These are phyloP conservation scores for Colletotrichum graminicola DNA, from an alignment of 2,329 filamentous ascomycete species.

Conservation along the genomic window DNA sequence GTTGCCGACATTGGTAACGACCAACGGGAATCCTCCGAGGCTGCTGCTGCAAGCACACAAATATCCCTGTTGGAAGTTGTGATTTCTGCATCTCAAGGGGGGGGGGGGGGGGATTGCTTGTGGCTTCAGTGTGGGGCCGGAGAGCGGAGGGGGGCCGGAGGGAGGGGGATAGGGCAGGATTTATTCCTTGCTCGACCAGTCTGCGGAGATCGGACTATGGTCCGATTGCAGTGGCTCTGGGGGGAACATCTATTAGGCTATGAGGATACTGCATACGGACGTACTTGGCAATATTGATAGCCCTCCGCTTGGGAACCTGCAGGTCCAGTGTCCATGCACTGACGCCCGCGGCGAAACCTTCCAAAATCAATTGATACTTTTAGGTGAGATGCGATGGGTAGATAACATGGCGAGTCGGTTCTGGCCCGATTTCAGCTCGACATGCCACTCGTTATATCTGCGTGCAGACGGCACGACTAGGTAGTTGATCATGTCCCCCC, in stretches of 20 bases:
- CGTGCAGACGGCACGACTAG: background rate
- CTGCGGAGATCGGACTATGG: background rate
- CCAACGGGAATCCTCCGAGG: too few relatives aligned
- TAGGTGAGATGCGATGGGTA: background rate
- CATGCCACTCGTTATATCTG: background rate
- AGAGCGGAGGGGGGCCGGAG: background rate
- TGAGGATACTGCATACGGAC: background rate
- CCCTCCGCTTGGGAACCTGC: background rate
- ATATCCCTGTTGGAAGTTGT: background rate
- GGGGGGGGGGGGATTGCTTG: too few relatives aligned
- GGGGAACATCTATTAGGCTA: background rate
- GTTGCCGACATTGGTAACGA: background rate
- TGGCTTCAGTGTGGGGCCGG: too few relatives aligned
- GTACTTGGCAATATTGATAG: background rate
- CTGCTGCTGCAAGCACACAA: background rate
- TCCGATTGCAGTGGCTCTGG: background rate
- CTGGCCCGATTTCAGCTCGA: background rate
- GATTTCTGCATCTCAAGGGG: too few relatives aligned
- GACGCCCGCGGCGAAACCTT: background rate
- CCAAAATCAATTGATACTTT: too few relatives aligned
- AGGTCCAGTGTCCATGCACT: slow-evolving; percentile 4
- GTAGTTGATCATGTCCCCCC: background rate
- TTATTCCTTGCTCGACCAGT: too few relatives aligned
- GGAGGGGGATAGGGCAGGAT: background rate
- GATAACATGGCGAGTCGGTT: background rate